Conservation (phyloP, 2,329 filamentous ascomycete genomes). For the Phyllosticta capitalensis region DNA sequence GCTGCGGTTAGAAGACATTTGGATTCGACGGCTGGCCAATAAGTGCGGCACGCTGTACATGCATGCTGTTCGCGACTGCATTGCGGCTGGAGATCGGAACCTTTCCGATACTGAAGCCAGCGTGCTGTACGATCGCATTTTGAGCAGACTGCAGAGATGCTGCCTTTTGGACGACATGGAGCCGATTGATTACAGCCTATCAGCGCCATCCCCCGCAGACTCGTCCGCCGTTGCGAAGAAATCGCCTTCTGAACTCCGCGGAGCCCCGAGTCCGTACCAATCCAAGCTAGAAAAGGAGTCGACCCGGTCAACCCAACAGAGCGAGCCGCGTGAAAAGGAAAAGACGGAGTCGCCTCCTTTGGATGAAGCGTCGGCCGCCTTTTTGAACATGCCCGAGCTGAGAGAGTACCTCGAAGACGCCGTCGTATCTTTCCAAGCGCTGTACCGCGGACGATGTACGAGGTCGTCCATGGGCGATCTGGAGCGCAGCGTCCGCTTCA, state of each 20-base stretch:
- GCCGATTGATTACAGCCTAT: not conserved
- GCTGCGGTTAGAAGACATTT: slow-evolving; percentile 52
- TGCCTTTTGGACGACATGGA: slow-evolving; percentile 25
- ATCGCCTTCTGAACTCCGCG: not conserved
- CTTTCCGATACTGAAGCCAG: slow-evolving; percentile 20
- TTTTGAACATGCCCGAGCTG: not conserved
- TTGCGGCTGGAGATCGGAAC: slow-evolving; percentile 53
- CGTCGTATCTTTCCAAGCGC: not conserved
- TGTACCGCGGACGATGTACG: not conserved
- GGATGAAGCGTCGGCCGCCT: not conserved
- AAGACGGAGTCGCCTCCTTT: not conserved
- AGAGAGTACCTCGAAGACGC: not conserved
- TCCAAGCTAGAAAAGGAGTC: not conserved
- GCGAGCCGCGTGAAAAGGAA: not conserved
- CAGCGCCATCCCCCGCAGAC: not conserved
- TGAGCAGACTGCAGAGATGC: slow-evolving; percentile 31
- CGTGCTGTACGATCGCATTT: slow-evolving; percentile 35
- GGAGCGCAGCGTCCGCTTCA: not conserved
- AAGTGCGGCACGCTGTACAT: slow-evolving; percentile 67
- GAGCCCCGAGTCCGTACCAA: not conserved
- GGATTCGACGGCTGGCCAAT: slow-evolving; percentile 54
- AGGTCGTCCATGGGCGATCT: not conserved
- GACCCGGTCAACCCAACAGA: not conserved
- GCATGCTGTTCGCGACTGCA: slow-evolving; percentile 64
- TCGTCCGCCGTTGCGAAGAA: not conserved